Evolutionary conservation across 2,329 filamentous ascomycete genomes (phyloP), one percentile per base, ranked within the genome.

Genomic region (Akanthomyces dipterigenus): DNA sequence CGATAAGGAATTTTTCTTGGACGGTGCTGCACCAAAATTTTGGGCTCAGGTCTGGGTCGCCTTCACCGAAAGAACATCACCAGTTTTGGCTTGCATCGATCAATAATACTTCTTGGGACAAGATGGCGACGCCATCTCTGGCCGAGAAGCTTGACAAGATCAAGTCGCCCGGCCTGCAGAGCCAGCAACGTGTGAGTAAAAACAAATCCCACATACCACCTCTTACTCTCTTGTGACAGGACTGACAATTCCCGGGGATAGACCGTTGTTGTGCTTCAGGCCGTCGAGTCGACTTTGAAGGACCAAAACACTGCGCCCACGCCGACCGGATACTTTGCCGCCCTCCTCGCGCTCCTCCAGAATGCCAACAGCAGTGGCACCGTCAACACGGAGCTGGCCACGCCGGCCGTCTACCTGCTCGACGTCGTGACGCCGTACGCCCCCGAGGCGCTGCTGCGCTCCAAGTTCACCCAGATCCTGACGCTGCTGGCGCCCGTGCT

Each of bases 101-200:
- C 36, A 58, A 65, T 63, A 14, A 45, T 24, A 20, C 11, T 60
- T 63, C 53, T 69, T 64, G 66, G 65, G 67, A 68, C 69, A 66
- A 73, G 55, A 84, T 83, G 81, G 75, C 78, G 69, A 76, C 77
- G 66, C 71, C 77, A 68, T 78, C 80, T 66, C 71, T 98, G 71
- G 87, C 89, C 74, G 93, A 96, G 81, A 96, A 92, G 81, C 86
- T 99, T 74, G 90, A 93, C 79, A 97, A 96, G 84, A 97, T 98
- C 76, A 90, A 95, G 77, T 95, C 90, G 72, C 95, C 95, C 61
- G 96, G 96, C 77, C 86, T 97, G 70, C 91, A 98, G 76, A 96
- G 90, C 74, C 93, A 97, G 78, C 87, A 96, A 75, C 91, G 93
- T 84, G 92, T 95, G 79, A 67, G 80, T 73, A 36, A 22, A 51